phyloP scores from a whole-genome alignment of 768 basidiomycete species.

The Termitomyces sp. region DNA sequence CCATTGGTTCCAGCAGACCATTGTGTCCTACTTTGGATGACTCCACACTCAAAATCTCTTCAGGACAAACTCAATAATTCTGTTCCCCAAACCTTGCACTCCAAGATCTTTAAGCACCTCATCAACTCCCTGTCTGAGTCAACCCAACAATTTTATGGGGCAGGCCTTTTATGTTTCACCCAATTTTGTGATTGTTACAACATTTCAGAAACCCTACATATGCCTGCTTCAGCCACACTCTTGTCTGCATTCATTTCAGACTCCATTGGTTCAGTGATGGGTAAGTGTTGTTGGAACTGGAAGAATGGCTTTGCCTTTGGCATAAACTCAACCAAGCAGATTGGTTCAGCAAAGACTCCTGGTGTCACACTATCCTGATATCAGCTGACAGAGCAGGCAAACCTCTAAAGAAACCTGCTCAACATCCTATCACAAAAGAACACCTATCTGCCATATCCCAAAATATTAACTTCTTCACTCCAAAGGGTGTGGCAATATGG shows the following conservation, averaged over 20 bases:
- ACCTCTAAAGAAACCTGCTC: slow-evolving; percentile 9
- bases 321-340: slow-evolving; percentile 10
- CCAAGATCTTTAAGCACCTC: neutral
- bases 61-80: no score
- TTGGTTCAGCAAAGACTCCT: slow-evolving; percentile 17
- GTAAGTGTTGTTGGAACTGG: slow-evolving; percentile 14
- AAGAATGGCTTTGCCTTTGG: slow-evolving; percentile 11
- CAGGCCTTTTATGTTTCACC: slow-evolving; percentile 24
- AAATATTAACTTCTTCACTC: neutral
- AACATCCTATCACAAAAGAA: slow-evolving; percentile 6
- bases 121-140: neutral
- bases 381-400: slow-evolving; percentile 1
- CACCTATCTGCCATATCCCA: slow-evolving; percentile 9
- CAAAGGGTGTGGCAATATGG: slow-evolving; percentile 15
- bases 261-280: neutral
- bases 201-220: slow-evolving; percentile 19
- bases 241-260: slow-evolving; percentile 23
- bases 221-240: slow-evolving; percentile 21
- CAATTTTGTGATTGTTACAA: slow-evolving; percentile 26
- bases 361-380: slow-evolving; percentile 3
- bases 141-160: slow-evolving; percentile 21
- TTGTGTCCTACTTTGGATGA: no score
- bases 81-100: no score
- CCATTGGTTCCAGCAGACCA: no score
- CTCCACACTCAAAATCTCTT: no score